Conservation (phyloP, 257 asterid species). For the Lycium ferocissimum region DNA sequence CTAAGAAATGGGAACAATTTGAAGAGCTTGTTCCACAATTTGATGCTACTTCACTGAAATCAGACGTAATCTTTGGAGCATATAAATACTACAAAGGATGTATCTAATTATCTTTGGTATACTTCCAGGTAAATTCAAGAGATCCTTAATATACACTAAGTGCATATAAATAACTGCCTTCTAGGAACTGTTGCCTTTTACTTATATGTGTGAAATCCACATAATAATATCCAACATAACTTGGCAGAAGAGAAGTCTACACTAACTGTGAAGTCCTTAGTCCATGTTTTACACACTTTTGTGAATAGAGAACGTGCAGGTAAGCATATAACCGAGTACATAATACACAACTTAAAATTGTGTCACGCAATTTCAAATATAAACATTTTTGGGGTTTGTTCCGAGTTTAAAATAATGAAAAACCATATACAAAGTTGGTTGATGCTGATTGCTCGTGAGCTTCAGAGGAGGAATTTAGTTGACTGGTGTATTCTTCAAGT, state of each 20-base stretch:
- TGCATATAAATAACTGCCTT: no score
- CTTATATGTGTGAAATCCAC: slow-evolving; percentile 35
- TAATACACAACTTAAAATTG: background rate
- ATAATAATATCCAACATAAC: slow-evolving; percentile 49
- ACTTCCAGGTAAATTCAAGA: slow-evolving; percentile 54
- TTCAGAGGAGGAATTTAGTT: no score
- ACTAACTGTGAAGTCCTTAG: slow-evolving; percentile 61
- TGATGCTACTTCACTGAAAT: slow-evolving; percentile 49
- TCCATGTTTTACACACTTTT: slow-evolving; percentile 70
- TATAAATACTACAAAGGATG: slow-evolving; percentile 79
- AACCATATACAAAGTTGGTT: no score
- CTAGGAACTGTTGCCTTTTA: background rate
- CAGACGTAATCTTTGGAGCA: slow-evolving; percentile 74
- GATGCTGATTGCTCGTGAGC: no score
- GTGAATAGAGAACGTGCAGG: slow-evolving; percentile 72
- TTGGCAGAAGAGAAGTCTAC: slow-evolving; percentile 41
- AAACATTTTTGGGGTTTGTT: background rate
- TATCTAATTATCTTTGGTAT: slow-evolving; percentile 89
- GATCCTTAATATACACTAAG: background rate
- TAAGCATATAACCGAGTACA: slow-evolving; percentile 22
- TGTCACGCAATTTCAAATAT: no score
- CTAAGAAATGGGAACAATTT: slow-evolving; percentile 61
- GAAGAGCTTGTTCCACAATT: slow-evolving; percentile 57
- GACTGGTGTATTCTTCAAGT: no score
- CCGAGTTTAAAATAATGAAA: background rate